phyloP scores from a whole-genome alignment of 169 alveolate species.

The Plasmodium fragile region DNA sequence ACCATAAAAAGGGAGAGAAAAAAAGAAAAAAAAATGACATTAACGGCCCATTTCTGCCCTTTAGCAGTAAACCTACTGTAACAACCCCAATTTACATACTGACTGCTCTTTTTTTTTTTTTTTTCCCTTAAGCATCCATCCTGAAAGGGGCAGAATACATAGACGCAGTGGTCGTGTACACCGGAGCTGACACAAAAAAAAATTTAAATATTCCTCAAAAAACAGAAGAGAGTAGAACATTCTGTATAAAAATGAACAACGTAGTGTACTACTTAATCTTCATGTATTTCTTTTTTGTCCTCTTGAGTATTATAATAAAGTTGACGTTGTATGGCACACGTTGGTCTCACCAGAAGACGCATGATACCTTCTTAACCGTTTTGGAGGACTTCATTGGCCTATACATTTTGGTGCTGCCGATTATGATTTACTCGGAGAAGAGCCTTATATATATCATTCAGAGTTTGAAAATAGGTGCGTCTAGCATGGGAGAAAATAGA shows the following conservation, averaged over 20 bases:
- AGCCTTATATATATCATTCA: conserved; percentile 73
- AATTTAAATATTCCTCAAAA: conserved; percentile 71
- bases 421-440: conserved; percentile 75
- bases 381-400: conserved; percentile 68
- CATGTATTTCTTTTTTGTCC: conserved; percentile 58
- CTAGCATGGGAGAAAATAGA: neutral
- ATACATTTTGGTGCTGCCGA: conserved; percentile 65
- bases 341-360: neutral
- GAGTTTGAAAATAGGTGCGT: conserved; percentile 72
- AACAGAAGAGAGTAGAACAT: conserved; percentile 59
- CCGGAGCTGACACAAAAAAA: conserved; percentile 77
- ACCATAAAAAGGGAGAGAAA: neutral
- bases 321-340: conserved; percentile 3
- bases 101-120: neutral
- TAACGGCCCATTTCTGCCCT: neutral
- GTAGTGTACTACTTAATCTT: conserved; percentile 70
- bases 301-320: conserved; percentile 35
- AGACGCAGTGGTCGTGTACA: conserved; percentile 76
- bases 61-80: neutral
- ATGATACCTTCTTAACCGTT: conserved; percentile 19
- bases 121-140: conserved; percentile 57
- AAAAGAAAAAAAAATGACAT: neutral
- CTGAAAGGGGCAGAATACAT: conserved; percentile 67
- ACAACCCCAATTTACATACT: neutral
- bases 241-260: conserved; percentile 69